Base-by-base conservation (phyloP, 2,329 filamentous ascomycete genomes). In the Aureobasidium sp. region DNA sequence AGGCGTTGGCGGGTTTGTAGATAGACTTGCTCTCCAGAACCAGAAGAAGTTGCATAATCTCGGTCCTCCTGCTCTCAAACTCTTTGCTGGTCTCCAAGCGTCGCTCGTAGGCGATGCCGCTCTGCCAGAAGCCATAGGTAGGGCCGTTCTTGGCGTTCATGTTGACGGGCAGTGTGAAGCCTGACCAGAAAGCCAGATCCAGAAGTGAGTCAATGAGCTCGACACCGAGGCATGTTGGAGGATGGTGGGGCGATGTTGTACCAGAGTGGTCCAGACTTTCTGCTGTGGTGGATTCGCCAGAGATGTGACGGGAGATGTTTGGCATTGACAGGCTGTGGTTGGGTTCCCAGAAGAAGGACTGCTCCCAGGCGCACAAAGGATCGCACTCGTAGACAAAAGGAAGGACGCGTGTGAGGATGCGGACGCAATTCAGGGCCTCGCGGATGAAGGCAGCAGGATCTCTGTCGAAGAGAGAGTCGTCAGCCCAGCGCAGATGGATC, bases 111-210 rank as follows among this genome's bases (percentile, higher is more conserved):
- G 94, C 94, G 34, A 99, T 93, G 52, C 94, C 94, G 71, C 90
- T 97, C 77, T 97, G 91, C 94, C 94, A 99, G 72, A 99, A 97
- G 60, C 91, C 88, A 75, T 94, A 96, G 8, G 88, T 89, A 62
- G 97, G 81, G 45, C 89, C 83, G 63, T 81, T 84, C 17, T 55
- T 52, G 39, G 55, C 60, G 15, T 64, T 57, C 34, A 58, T 61
- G 17, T 66, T 62, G 39, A 48, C n/a, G 8, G 93, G 90, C 17
- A 97, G 82, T 0, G 93, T 96, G 70, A 99, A 88, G 61, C 91
- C 90, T 9, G 89, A 87, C 73, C 90, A 96, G 82, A 99, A 99
- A 45, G 97, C 82, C 59, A 97, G 78, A 71, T 97, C 92, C 63
- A 94, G 78, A 58, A 97, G 79, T 0, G 91, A 91, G 70, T 97